Base-by-base conservation (phyloP, 257 asterid species). In the Ehretia macrophylla region DNA sequence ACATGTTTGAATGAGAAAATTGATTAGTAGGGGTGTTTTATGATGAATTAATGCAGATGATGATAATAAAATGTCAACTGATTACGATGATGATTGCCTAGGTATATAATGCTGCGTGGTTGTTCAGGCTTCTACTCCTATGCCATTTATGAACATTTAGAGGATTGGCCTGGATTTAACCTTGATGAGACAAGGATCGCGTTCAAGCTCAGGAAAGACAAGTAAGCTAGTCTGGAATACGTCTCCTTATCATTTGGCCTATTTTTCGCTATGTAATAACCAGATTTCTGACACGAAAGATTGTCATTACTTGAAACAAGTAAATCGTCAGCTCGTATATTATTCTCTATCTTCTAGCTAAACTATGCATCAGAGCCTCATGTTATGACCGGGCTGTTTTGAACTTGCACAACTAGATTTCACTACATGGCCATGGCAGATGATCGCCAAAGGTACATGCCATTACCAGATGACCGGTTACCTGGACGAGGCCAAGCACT, bases 361-460 rank as follows among this genome's bases (percentile, higher is more conserved):
- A 27, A 27, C 3, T 27, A 6, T 27, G 35, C 35, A 27, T 27
- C 3, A 27, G 35, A 6, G 35, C 3, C 35, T 27, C 35, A 27
- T 27, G 35, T 27, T 6, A 27, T 27, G 35, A 27, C 35, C 35
- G 3, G 35, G 35, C 35, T 27, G 35, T 27, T 27, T 27, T 27
- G 35, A 27, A 27, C 35, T 27, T 27, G 35, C 35, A 27, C 35
- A 27, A 27, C 37, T 76, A 85, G 95, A 81, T 90, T 90, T 76
- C 94, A 68, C 19, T 84, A 90, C 78, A 84, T 90, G 90, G 92
- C 86, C 6, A 60, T 86, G 58, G 80, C 89, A 22, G 97, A 89
- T 55, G 73, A 77, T 53, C 79, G 82, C 66, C 94, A 84, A 67
- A 82, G 97, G 60, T 81, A 57, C 13, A 89, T 89, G 97, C 95